Evolutionary conservation across 352 stramenopile genomes (phyloP), one percentile per base, ranked within the genome.

Genomic region (Pythium rishiriense): DNA sequence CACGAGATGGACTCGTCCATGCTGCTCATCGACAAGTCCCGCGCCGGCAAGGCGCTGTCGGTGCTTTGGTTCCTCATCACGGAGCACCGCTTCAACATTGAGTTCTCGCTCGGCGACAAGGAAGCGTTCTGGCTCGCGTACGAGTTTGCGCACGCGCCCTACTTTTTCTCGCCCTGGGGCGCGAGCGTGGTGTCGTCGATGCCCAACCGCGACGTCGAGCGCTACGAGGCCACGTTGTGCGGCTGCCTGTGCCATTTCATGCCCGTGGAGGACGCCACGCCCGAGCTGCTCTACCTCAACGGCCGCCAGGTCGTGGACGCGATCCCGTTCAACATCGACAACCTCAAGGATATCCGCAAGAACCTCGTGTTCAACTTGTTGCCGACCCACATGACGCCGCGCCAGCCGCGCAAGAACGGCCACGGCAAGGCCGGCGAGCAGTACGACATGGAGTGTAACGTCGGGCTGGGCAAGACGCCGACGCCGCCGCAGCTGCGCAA

Each of bases 41-140:
- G 75, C 19, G 66, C 66, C 10, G 68, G 61, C 12, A 74, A 80
- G 47, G 78, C 81, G 1, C 64, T 89, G 63, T 73, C 77, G 1
- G 75, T 92, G 48, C 52, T 92, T 24, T 90, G 79, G 81, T 81
- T 79, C 46, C 66, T 94, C 19, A 86, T 91, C 35, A 87, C 83
- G 0, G 68, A 87, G 56, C 69, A 83, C 48, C 81, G 83, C 45
- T 91, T 89, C 58, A 70, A 81, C 25, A 74, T 76, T 61, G 58
- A 79, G 62, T 90, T 89, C 55, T 93, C 83, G 14, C 83, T 73
- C 54, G 81, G 83, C 12, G 83, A 90, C 64, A 91, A 91, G 46
- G 85, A 94, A 39, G 55, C 78, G 0, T 92, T 91, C 51, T 94
- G 85, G 85, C 64, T 94, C 22, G 73, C 83, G 41, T 92, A 76